Percentiles rank a stretch among this genome's conserved stretches.
phyloP scores from a whole-genome alignment of 108 stramenopile species.

The Phaeodactylum tricornutum region DNA sequence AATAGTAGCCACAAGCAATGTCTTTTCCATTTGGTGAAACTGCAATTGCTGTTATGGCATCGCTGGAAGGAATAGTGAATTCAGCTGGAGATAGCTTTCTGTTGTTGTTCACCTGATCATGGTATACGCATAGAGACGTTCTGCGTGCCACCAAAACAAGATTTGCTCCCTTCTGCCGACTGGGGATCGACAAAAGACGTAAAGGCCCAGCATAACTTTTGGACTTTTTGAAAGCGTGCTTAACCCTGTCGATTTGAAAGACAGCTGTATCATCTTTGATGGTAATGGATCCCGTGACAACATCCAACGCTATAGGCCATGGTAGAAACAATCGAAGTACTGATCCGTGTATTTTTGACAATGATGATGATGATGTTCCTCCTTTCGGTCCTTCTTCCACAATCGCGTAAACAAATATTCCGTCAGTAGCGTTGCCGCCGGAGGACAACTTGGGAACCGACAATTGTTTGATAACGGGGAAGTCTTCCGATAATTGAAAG shows the following conservation, averaged over 20 bases:
- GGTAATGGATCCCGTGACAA: neutral
- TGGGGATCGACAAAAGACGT: slow-evolving; percentile 6
- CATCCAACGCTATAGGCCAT: neutral
- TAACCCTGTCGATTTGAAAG: neutral
- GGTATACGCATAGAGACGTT: slow-evolving; percentile 7
- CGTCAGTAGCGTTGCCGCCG: neutral
- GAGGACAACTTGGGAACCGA: slow-evolving; percentile 12
- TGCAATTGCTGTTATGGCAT: slow-evolving; percentile 14
- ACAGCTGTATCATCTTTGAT: slow-evolving; percentile 2
- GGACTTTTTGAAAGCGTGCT: neutral
- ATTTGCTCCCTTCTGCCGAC: neutral
- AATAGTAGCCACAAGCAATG: slow-evolving; percentile 32
- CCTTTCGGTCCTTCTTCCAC: neutral
- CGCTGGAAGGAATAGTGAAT: slow-evolving; percentile 12
- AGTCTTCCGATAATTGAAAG: slow-evolving; percentile 14
- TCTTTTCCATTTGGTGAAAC: slow-evolving; percentile 22
- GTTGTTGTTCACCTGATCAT: slow-evolving; percentile 16
- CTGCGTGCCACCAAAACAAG: slow-evolving; percentile 19
- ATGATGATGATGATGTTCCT: too few species aligned
- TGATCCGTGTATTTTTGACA: too few species aligned
- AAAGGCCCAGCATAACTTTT: slow-evolving; percentile 5
- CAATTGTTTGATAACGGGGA: slow-evolving; percentile 14
- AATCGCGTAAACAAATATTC: slow-evolving; percentile 1
- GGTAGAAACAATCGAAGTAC: neutral
- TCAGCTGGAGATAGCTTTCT: neutral